Conservation (phyloP, 805 yeast species). For the Suhomyces sp. region DNA sequence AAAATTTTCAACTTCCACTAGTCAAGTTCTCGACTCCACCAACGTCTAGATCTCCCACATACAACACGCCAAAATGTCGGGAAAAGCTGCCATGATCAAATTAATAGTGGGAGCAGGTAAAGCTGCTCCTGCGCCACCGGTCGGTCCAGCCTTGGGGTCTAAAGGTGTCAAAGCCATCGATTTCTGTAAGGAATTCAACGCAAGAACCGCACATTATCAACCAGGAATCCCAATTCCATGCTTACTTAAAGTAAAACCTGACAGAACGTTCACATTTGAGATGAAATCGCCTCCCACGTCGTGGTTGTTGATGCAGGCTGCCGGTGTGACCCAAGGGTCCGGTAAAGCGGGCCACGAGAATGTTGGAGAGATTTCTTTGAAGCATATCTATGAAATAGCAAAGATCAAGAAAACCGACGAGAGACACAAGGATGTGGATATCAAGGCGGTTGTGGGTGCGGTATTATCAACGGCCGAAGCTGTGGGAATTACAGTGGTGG, state of each 20-base stretch:
- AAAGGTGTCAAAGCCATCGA: slow-evolving; percentile 98
- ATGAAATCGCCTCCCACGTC: slow-evolving; percentile 91
- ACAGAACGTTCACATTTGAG: slow-evolving; percentile 82
- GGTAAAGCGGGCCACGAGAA: slow-evolving; percentile 58
- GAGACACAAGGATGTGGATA: slow-evolving; percentile 65
- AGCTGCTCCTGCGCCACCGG: slow-evolving; percentile 98
- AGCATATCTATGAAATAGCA: slow-evolving; percentile 93
- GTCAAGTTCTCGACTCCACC: no score
- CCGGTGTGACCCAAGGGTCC: slow-evolving; percentile 77
- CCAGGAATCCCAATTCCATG: slow-evolving; percentile 93
- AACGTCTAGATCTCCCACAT: no score
- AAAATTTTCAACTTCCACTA: slow-evolving; percentile 4
- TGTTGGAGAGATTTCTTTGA: slow-evolving; percentile 70
- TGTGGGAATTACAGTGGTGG: slow-evolving; percentile 81
- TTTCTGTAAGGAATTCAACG: slow-evolving; percentile 97
- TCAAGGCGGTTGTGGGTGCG: slow-evolving; percentile 77
- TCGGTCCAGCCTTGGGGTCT: slow-evolving; percentile 97
- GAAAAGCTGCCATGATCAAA: slow-evolving; percentile 73
- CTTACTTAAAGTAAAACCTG: slow-evolving; percentile 83
- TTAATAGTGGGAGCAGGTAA: slow-evolving; percentile 95
- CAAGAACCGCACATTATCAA: slow-evolving; percentile 83
- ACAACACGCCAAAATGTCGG: slow-evolving; percentile 25
- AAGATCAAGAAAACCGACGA: slow-evolving; percentile 87
- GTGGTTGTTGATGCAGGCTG: slow-evolving; percentile 79
- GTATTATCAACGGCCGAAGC: slow-evolving; percentile 86